phyloP scores from a whole-genome alignment of 192 early-diverging fungal species.

The Chytriomyces sp. region DNA sequence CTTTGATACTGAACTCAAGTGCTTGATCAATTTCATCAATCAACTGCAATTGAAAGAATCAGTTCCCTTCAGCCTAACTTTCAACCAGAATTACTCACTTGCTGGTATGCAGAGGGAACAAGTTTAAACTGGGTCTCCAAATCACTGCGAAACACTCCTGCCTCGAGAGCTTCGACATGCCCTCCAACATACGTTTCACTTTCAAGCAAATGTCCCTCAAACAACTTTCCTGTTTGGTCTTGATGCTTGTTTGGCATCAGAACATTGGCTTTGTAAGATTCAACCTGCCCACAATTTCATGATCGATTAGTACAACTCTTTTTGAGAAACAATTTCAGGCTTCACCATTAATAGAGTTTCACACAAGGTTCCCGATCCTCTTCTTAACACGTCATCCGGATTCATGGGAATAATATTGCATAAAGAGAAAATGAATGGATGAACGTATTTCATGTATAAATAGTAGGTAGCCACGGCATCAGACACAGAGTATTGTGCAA shows the following conservation, averaged over 20 bases:
- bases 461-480: slow-evolving; percentile 99
- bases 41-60: slow-evolving; percentile 51
- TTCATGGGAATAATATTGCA: slow-evolving; percentile 99
- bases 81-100: slow-evolving; percentile 41
- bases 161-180: slow-evolving; percentile 98
- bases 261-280: slow-evolving; percentile 85
- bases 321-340: neutral
- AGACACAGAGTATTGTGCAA: slow-evolving; percentile 98
- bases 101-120: slow-evolving; percentile 74
- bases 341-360: slow-evolving; percentile 94
- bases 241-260: slow-evolving; percentile 97
- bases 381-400: slow-evolving; percentile 94
- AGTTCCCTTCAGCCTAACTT: neutral
- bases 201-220: slow-evolving; percentile 88
- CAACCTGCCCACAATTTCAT: slow-evolving; percentile 59
- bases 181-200: slow-evolving; percentile 97
- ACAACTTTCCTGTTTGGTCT: slow-evolving; percentile 77
- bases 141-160: slow-evolving; percentile 95
- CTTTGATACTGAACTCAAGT: slow-evolving; percentile 84
- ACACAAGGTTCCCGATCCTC: slow-evolving; percentile 95
- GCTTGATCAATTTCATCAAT: slow-evolving; percentile 92
- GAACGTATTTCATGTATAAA: slow-evolving; percentile 98
- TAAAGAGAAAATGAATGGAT: slow-evolving; percentile 99
- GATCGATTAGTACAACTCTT: neutral
- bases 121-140: slow-evolving; percentile 84